These are phyloP conservation scores for Eimeria necatrix DNA, from an alignment of 169 alveolate genomes.

Conservation along the genomic window DNA sequence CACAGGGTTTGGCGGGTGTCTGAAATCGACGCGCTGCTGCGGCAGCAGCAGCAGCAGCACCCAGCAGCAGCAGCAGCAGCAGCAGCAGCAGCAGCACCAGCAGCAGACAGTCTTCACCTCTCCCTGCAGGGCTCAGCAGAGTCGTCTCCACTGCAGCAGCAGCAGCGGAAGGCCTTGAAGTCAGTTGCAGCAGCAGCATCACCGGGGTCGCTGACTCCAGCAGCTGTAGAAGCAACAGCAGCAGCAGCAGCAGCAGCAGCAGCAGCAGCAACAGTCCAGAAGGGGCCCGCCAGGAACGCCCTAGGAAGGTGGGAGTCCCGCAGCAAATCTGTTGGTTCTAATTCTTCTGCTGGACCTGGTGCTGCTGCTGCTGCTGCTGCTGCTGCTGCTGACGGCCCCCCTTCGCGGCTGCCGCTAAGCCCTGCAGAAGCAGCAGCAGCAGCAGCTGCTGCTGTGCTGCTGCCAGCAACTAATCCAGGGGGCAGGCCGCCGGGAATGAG, in stretches of 20 bases:
- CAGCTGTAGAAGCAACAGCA: not conserved
- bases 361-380: constrained; percentile 21
- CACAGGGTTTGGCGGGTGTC: not conserved
- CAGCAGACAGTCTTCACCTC: not conserved
- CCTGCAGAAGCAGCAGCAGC: not conserved
- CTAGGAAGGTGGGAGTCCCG: constrained; percentile 34
- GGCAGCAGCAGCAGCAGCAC: not conserved
- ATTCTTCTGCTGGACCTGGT: not conserved
- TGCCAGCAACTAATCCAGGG: not conserved
- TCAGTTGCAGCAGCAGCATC: not conserved
- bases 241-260: constrained; percentile 19
- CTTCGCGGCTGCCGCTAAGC: not conserved
- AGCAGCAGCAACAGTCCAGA: not conserved
- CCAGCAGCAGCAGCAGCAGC: no score
- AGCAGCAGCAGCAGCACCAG: no score
- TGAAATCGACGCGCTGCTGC: no score
- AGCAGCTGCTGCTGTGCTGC: not conserved
- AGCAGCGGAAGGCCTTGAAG: not conserved
- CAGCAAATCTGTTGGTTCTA: not conserved
- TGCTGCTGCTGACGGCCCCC: not conserved
- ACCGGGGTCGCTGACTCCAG: not conserved
- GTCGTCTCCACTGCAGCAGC: constrained; percentile 16
- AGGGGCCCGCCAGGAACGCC: constrained; percentile 40
- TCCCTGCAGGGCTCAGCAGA: constrained; percentile 1
- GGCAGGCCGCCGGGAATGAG: constrained; percentile 28